Evolutionary conservation across 192 early-diverging fungal species (phyloP), one percentile per base, ranked within the genome.

Genomic region (Entomortierella beljakovae): DNA sequence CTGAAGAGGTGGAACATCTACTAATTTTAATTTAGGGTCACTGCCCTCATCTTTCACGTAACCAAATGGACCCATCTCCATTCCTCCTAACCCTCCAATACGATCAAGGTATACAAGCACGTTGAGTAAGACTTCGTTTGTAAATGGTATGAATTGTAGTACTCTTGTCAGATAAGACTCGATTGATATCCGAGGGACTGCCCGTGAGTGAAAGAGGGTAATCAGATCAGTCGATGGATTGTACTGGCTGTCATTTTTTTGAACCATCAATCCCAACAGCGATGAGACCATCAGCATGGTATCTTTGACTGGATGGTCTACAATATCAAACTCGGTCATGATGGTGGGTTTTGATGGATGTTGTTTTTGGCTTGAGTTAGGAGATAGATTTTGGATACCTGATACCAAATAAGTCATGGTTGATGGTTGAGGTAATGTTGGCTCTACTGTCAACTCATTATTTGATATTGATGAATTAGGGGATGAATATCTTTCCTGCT

Each of bases 51-150:
- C 13, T 38, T 57, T 38, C 23, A 59, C 57, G 11, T 4, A 26
- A n/a, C 38, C 64, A 43, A 22, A 32, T 25, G 40, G 28, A 8
- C 48, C 32, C 51, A 68, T 55, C 49, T 79, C 61, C 67, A 79
- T 70, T 15, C 67, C 75, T n/a, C 61, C 56, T 15, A 79, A 42
- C 25, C 75, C 68, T 46, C 75, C 87, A 51, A 93, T 86, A n/a
- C 90, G 87, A 64, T 94, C 88, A 63, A 94, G 81, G 70, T 90
- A 93, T 9, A 93, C 90, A 28, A 94, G 82, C 0, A 92, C 74
- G 9, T 90, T 85, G 18, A 94, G 68, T 18, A 93, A 73, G 5
- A 86, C 83, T 73, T 91, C 92, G 57, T 92, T 93, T n/a, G 84
- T 85, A 55, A 91, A 87, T 16, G 88, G 87, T 16, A 90, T 87